Conservation (phyloP, 352 stramenopile genomes). For the Phytophthora tentaculata region DNA sequence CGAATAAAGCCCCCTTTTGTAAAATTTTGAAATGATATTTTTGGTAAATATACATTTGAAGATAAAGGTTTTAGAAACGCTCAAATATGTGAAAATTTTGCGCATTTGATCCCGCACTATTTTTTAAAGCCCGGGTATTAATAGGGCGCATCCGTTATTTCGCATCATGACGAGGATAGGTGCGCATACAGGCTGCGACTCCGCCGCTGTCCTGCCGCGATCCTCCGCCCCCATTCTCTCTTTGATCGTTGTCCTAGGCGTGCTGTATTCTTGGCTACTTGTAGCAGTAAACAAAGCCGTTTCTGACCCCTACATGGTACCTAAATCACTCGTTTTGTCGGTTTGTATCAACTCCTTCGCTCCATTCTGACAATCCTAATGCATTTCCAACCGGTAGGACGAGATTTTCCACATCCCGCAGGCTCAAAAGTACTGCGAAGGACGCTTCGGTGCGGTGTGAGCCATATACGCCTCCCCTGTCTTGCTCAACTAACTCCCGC, state of each 20-base stretch:
- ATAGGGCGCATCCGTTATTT: too few relatives aligned
- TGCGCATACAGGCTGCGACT: too few relatives aligned
- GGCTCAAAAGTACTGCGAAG: constrained; percentile 81
- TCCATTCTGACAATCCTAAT: background rate
- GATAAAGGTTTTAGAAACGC: too few relatives aligned
- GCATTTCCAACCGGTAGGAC: constrained; percentile 48
- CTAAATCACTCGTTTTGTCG: too few relatives aligned
- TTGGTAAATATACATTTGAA: too few relatives aligned
- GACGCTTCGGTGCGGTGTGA: constrained; percentile 53
- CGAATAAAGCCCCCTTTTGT: too few relatives aligned
- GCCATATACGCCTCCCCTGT: background rate
- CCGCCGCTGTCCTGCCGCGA: constrained; percentile 3
- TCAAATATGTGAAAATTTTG: too few relatives aligned
- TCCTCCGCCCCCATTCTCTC: constrained; percentile 5
- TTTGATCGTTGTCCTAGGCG: constrained; percentile 23
- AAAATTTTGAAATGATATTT: too few relatives aligned
- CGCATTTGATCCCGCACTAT: too few relatives aligned
- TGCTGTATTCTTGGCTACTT: constrained; percentile 38
- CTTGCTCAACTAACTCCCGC: constrained; percentile 2
- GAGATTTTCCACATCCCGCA: constrained; percentile 89
- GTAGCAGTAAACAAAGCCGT: constrained; percentile 45
- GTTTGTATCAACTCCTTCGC: background rate
- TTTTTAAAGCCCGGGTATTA: too few relatives aligned
- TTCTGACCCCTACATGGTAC: constrained; percentile 76
- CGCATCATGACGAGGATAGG: too few relatives aligned